phyloP scores from a whole-genome alignment of 371 early-diverging fungal species.

The Mortierella sp. region DNA sequence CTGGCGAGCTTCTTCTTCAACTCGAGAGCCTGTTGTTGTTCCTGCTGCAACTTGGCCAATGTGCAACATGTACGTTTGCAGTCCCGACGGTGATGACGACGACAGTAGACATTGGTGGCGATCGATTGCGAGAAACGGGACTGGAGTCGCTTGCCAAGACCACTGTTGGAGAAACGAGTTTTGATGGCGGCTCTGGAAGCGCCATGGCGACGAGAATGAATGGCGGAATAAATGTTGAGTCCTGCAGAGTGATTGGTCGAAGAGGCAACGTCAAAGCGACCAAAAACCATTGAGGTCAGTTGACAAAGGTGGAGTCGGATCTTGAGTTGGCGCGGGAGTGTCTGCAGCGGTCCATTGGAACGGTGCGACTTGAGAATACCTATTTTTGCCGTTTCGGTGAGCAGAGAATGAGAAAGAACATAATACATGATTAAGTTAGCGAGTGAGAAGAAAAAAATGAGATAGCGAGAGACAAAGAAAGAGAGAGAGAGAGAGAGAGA shows the following conservation, averaged over 20 bases:
- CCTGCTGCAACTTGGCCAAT: constrained; percentile 49
- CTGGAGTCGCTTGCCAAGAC: constrained; percentile 26
- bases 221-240: constrained; percentile 50
- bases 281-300: constrained; percentile 68
- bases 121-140: constrained; percentile 27
- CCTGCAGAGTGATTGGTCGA: constrained; percentile 46
- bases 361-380: constrained; percentile 66
- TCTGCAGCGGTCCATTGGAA: constrained; percentile 57
- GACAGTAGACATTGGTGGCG: constrained; percentile 29
- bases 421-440: too few species aligned
- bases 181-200: constrained; percentile 43
- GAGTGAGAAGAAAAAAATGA: too few species aligned
- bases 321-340: constrained; percentile 59
- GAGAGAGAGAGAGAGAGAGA: too few species aligned
- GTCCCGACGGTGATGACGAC: constrained; percentile 49
- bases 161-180: constrained; percentile 26
- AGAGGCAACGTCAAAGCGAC: constrained; percentile 66
- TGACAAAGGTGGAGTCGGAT: constrained; percentile 70
- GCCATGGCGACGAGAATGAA: constrained; percentile 50
- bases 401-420: too few species aligned
- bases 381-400: constrained; percentile 15
- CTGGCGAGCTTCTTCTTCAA: constrained; percentile 50
- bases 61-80: constrained; percentile 50
- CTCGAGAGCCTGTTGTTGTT: constrained; percentile 54
- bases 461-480: too few species aligned